Base-by-base conservation (phyloP, 495 filamentous ascomycete genomes). In the Podospora anserina region DNA sequence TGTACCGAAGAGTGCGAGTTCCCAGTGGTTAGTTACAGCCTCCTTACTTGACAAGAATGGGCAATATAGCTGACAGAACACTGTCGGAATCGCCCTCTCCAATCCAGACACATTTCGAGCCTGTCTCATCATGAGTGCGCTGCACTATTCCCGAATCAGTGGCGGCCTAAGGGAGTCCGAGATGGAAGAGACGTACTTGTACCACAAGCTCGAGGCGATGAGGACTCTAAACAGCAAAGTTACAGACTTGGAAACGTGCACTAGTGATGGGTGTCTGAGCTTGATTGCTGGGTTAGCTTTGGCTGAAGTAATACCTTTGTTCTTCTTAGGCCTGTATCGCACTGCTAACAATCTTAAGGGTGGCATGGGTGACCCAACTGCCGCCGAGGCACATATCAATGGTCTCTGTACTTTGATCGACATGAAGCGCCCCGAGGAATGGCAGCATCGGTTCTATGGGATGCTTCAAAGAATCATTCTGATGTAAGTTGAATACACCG, bases 161-260 rank as follows among this genome's bases (percentile, higher is more conserved):
- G 59, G 39, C 60, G 11, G 18, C 16, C 30, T 44, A 0, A 59
- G 15, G 61, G 64, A 49, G n/a, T 26, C 16, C 30, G 63, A 70
- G 13, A 71, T 75, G 68, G 69, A 75, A 55, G 65, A 75, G 61
- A 71, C 73, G 56, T 73, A 70, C 54, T 55, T 73, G 13, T 68
- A 68, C 26, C 73, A 71, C 65, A 75, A 75, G 64, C 57, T 73
- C 11, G 71, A 75, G 66, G 71, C 71, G 0, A 75, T 71, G 57
- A 69, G 67, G 0, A 53, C 65, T 18, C 63, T 73, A 26, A 75
- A 75, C 60, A 69, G 68, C 4, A 67, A 70, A 54, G 64, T 75
- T 49, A 59, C 63, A 4, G 66, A 73, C 27, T 67, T 69, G 16
- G 53, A 44, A 5, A 18, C 30, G 58, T 67, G 61, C 23, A 68